Percentiles rank a stretch among this genome's conserved stretches.
Evolutionary conservation across 148 eudicot species (phyloP).

Genomic region (Euryodendron excelsum): DNA sequence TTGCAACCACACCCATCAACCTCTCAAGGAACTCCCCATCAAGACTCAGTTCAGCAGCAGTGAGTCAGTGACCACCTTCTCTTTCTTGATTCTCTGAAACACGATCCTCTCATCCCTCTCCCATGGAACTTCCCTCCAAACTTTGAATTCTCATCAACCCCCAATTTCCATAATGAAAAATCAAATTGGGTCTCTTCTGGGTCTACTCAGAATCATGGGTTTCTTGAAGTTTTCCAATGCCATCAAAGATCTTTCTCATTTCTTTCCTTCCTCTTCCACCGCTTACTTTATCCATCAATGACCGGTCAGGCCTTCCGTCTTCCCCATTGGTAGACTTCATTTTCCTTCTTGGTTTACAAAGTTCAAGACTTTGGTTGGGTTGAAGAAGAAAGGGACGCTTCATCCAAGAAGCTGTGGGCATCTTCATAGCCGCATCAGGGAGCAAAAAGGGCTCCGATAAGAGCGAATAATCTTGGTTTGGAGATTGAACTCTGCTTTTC

Average conservation of each 20-base stretch:
- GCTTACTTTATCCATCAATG: constrained; percentile 53
- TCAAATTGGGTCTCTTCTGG: constrained; percentile 39
- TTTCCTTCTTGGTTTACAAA: not conserved
- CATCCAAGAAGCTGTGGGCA: too few relatives aligned
- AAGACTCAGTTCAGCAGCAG: constrained; percentile 60
- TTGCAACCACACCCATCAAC: constrained; percentile 61
- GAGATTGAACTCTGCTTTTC: too few relatives aligned
- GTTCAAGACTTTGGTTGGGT: too few relatives aligned
- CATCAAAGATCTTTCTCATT: constrained; percentile 47
- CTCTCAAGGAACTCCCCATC: constrained; percentile 67
- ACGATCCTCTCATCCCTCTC: constrained; percentile 47
- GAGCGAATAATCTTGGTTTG: too few relatives aligned
- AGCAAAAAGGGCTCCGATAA: too few relatives aligned
- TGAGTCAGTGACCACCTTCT: constrained; percentile 53
- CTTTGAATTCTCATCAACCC: constrained; percentile 18
- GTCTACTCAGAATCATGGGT: constrained; percentile 21
- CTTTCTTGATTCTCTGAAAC: constrained; percentile 55
- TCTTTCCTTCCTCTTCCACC: constrained; percentile 66
- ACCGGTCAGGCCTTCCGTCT: constrained; percentile 24
- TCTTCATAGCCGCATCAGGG: too few relatives aligned
- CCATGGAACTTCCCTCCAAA: constrained; percentile 64
- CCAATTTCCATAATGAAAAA: constrained; percentile 28
- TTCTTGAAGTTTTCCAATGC: constrained; percentile 49
- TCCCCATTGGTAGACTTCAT: too few relatives aligned
- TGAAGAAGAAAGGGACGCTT: too few relatives aligned